These are phyloP conservation scores for Neohortaea acidophila DNA, from an alignment of 495 filamentous ascomycete genomes.

Conservation along the genomic window DNA sequence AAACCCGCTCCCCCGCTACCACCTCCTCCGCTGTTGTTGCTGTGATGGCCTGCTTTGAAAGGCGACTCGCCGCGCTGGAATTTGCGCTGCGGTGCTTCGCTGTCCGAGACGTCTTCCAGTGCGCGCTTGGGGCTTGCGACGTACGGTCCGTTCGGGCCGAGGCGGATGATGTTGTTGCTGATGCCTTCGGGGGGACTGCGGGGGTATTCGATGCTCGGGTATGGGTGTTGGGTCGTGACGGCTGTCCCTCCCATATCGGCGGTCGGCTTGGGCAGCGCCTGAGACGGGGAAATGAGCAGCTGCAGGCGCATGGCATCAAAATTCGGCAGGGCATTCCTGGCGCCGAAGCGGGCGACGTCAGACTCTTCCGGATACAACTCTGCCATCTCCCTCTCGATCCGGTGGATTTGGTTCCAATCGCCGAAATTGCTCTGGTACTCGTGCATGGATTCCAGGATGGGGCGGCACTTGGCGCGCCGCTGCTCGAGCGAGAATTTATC, in stretches of 20 bases:
- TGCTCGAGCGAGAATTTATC: constrained; percentile 30
- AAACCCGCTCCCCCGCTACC: constrained; percentile 10
- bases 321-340: constrained; percentile 49
- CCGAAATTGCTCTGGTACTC: constrained; percentile 90
- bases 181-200: constrained; percentile 14
- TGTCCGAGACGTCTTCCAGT: constrained; percentile 55
- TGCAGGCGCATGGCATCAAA: constrained; percentile 67
- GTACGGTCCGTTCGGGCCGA: constrained; percentile 14
- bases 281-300: constrained; percentile 68
- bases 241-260: not conserved
- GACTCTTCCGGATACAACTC: constrained; percentile 84
- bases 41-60: constrained; percentile 61
- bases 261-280: constrained; percentile 40
- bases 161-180: constrained; percentile 10
- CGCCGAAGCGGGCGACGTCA: constrained; percentile 54
- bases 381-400: constrained; percentile 80
- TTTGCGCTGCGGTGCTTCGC: constrained; percentile 60
- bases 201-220: constrained; percentile 1
- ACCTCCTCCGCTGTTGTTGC: constrained; percentile 1
- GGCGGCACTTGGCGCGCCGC: constrained; percentile 58
- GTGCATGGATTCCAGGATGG: constrained; percentile 78
- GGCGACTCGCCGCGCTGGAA: constrained; percentile 64
- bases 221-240: not conserved
- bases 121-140: constrained; percentile 53
- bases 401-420: constrained; percentile 72